Evolutionary conservation across 2,329 filamentous ascomycete species (phyloP).

Genomic region (Biscogniauxia sp.): DNA sequence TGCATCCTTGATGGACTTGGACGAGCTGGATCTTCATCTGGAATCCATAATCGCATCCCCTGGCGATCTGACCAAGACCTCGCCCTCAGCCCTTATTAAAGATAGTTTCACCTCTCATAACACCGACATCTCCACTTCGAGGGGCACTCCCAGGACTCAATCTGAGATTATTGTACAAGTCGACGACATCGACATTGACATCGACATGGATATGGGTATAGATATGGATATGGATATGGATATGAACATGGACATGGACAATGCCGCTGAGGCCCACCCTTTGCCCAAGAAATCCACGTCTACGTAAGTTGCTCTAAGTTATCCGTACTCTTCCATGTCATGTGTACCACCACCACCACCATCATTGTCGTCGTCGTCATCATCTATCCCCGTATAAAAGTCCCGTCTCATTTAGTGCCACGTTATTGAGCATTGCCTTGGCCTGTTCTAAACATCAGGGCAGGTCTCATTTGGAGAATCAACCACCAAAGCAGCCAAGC

Average conservation of each 20-base stretch:
- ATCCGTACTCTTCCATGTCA: constrained; percentile 13
- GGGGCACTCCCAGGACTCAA: constrained; percentile 27
- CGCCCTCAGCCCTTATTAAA: constrained; percentile 21
- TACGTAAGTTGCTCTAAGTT: constrained; percentile 10
- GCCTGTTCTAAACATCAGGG: constrained; percentile 21
- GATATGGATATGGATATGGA: constrained; percentile 1
- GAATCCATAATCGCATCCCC: constrained; percentile 25
- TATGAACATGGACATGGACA: constrained; percentile 24
- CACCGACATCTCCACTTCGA: constrained; percentile 18
- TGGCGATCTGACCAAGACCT: constrained; percentile 20
- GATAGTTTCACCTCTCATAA: constrained; percentile 23
- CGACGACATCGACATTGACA: constrained; percentile 21
- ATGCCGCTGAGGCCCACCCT: constrained; percentile 17
- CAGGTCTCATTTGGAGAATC: constrained; percentile 30
- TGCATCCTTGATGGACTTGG: constrained; percentile 25
- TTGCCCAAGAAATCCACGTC: constrained; percentile 22
- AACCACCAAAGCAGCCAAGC: constrained; percentile 10
- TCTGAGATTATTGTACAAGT: constrained; percentile 32
- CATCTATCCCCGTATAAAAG: neutral
- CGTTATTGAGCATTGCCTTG: constrained; percentile 1
- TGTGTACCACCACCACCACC: constrained; percentile 3
- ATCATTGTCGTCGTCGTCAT: no score
- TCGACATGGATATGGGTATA: constrained; percentile 22
- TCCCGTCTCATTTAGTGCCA: constrained; percentile 3
- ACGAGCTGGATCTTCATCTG: constrained; percentile 29